These are phyloP conservation scores for Fraxinus paxiana DNA, from an alignment of 305 asterid species.

Conservation along the genomic window DNA sequence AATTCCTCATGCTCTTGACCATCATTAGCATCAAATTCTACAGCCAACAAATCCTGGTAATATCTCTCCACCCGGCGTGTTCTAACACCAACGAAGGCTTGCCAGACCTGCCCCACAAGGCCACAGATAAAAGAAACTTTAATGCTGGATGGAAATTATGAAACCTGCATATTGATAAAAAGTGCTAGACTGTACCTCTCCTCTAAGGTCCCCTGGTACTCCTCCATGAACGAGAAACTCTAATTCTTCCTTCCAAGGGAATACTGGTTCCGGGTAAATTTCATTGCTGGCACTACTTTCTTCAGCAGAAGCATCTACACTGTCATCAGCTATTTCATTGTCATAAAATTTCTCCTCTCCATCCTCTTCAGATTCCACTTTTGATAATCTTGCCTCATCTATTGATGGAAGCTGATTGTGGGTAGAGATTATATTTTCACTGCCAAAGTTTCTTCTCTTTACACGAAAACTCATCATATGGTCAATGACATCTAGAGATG, in stretches of 20 bases:
- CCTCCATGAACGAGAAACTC: slow-evolving; percentile 86
- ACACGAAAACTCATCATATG: slow-evolving; percentile 62
- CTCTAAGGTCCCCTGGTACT: slow-evolving; percentile 86
- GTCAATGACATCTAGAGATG: slow-evolving; percentile 54
- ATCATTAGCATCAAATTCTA: slow-evolving; percentile 41
- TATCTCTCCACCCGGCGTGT: slow-evolving; percentile 72
- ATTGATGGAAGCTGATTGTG: slow-evolving; percentile 44
- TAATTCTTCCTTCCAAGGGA: slow-evolving; percentile 74
- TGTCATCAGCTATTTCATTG: slow-evolving; percentile 34
- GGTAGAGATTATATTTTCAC: slow-evolving; percentile 20
- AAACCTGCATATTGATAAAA: slow-evolving; percentile 16
- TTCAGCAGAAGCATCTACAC: slow-evolving; percentile 33
- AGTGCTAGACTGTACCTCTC: slow-evolving; percentile 58
- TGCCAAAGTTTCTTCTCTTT: slow-evolving; percentile 41
- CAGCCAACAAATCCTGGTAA: slow-evolving; percentile 68
- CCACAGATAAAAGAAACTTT: slow-evolving; percentile 18
- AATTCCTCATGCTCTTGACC: slow-evolving; percentile 35
- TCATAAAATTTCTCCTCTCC: slow-evolving; percentile 33
- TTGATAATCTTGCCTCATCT: slow-evolving; percentile 34
- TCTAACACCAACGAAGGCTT: slow-evolving; percentile 82
- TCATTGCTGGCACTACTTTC: slow-evolving; percentile 31
- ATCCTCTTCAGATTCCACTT: slow-evolving; percentile 40
- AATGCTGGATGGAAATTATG: slow-evolving; percentile 7
- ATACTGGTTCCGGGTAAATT: slow-evolving; percentile 34
- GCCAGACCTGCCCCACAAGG: slow-evolving; percentile 80